These are phyloP conservation scores for Hylodesmum podocarpum DNA, from an alignment of 306 rosid species.

Conservation along the genomic window DNA sequence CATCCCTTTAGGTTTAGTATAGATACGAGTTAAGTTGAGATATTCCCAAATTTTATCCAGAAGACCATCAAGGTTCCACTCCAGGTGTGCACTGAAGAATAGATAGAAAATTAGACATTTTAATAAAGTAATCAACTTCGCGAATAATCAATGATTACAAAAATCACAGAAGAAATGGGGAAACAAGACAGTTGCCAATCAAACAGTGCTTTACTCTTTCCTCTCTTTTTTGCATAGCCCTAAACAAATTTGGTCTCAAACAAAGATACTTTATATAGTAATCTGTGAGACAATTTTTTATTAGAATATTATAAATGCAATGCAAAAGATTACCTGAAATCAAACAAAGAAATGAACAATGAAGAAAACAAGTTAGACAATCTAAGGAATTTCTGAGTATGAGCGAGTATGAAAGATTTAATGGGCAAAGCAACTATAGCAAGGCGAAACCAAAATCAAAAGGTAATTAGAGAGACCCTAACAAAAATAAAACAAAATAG, in stretches of 20 bases:
- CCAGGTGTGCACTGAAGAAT: slow-evolving; percentile 86
- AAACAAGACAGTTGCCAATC: neutral
- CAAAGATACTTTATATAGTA: neutral
- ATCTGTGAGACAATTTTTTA: neutral
- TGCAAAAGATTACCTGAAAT: neutral
- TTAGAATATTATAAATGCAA: slow-evolving; percentile 16
- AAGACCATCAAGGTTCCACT: slow-evolving; percentile 98
- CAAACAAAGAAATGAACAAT: neutral
- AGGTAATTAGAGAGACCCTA: neutral
- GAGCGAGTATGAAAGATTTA: neutral
- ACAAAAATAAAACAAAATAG: neutral
- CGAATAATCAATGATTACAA: neutral
- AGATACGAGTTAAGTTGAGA: slow-evolving; percentile 85
- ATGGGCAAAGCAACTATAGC: neutral
- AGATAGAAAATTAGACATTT: slow-evolving; percentile 30
- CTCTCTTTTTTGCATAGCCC: neutral
- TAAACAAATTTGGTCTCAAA: neutral
- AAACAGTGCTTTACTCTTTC: neutral
- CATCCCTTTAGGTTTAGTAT: slow-evolving; percentile 98
- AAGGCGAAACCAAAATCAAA: neutral
- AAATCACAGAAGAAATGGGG: neutral
- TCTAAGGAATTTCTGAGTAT: neutral
- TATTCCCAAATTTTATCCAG: slow-evolving; percentile 96
- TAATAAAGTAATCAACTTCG: neutral
- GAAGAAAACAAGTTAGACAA: neutral